Percentiles rank a stretch among this genome's conserved stretches.
Evolutionary conservation across 768 basidiomycete genomes (phyloP).

Genomic region (Leccinum obscurum): DNA sequence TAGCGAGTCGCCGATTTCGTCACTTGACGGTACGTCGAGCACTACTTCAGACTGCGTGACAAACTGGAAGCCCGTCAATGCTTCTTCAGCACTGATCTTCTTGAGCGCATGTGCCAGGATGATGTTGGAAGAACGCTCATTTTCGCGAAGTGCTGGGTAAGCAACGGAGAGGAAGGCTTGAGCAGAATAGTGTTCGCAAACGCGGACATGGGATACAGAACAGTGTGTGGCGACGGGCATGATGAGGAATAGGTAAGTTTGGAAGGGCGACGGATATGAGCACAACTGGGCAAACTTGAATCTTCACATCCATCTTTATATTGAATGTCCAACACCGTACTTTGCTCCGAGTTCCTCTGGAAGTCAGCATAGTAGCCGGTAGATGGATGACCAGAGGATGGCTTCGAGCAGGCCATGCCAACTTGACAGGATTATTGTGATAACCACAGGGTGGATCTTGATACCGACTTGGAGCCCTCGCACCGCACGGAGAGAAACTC

Average conservation of each 20-base stretch:
- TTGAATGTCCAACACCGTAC: not conserved
- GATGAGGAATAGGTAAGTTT: not conserved
- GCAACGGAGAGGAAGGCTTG: slow-evolving; percentile 42
- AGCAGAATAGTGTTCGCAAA: slow-evolving; percentile 42
- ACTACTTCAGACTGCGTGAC: slow-evolving; percentile 35
- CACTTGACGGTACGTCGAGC: slow-evolving; percentile 23
- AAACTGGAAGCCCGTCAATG: slow-evolving; percentile 39
- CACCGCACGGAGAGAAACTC: not conserved
- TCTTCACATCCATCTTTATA: slow-evolving; percentile 11
- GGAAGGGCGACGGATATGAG: slow-evolving; percentile 1
- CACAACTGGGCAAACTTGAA: not conserved
- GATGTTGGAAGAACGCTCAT: slow-evolving; percentile 53
- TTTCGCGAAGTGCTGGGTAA: slow-evolving; percentile 41
- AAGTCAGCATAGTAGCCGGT: slow-evolving; percentile 8
- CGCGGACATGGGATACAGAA: slow-evolving; percentile 19
- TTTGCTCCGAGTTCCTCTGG: slow-evolving; percentile 26
- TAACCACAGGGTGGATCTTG: slow-evolving; percentile 24
- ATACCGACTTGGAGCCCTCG: not conserved
- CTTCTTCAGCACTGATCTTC: slow-evolving; percentile 38
- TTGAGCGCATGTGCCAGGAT: slow-evolving; percentile 53
- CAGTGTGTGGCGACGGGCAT: slow-evolving; percentile 35
- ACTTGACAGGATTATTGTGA: not conserved
- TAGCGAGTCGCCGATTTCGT: slow-evolving; percentile 33
- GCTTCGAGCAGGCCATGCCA: slow-evolving; percentile 5
- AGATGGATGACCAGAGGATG: slow-evolving; percentile 13